Conservation (phyloP, 2,329 filamentous ascomycete species). For the Fusarium sp. region DNA sequence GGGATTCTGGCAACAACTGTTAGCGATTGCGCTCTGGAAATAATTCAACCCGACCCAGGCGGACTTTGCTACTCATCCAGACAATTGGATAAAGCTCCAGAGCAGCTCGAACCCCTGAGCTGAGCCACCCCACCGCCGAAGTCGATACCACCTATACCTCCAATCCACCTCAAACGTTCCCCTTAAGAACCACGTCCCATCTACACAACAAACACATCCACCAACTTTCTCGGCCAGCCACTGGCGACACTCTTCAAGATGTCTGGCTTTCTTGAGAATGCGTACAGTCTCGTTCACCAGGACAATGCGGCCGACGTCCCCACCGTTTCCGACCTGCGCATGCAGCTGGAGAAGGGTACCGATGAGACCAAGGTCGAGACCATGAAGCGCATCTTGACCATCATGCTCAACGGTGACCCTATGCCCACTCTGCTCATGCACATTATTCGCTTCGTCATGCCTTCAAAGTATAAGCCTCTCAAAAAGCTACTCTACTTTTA, state of each 20-base stretch:
- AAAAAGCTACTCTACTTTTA: constrained; percentile 99
- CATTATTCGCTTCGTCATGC: constrained; percentile 99
- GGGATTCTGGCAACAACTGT: constrained; percentile 49
- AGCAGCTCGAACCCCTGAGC: constrained; percentile 47
- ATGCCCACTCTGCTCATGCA: constrained; percentile 98
- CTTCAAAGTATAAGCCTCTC: constrained; percentile 92
- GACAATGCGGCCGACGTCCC: constrained; percentile 97
- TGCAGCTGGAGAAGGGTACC: constrained; percentile 91
- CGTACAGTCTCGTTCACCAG: constrained; percentile 97
- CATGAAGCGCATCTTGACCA: constrained; percentile 94
- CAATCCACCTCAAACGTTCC: constrained; percentile 45
- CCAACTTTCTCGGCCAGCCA: constrained; percentile 40
- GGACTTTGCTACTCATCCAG: constrained; percentile 43
- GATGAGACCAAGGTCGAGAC: constrained; percentile 95
- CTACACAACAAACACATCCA: constrained; percentile 44
- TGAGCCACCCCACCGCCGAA: constrained; percentile 54
- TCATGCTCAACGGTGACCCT: constrained; percentile 98
- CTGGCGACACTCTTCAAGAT: constrained; percentile 68
- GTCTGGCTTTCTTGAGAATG: constrained; percentile 93
- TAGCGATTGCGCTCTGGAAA: constrained; percentile 49
- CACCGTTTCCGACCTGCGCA: constrained; percentile 89
- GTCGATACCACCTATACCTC: constrained; percentile 46
- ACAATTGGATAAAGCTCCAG: constrained; percentile 45
- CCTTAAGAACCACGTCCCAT: constrained; percentile 50
- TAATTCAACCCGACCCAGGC: constrained; percentile 48